Base-by-base conservation (phyloP, 1,284 basidiomycete genomes). In the Cutaneotrichosporon cutaneum region DNA sequence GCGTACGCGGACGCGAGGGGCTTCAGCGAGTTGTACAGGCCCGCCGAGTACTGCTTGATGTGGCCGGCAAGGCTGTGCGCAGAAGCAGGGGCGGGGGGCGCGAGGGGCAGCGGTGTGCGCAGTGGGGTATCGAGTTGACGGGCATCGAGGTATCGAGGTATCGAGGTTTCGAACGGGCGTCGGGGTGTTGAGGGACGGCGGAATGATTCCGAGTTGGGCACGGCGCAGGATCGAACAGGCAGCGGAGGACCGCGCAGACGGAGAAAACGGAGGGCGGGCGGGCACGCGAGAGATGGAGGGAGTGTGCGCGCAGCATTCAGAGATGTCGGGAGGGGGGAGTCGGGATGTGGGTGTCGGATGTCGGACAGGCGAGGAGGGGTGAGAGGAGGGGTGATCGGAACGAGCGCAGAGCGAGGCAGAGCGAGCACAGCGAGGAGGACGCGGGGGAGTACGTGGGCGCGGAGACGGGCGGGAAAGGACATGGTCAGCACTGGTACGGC, bases 1-100 rank as follows among this genome's bases (percentile, higher is more conserved):
- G 88, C 89, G 79, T 96, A 98, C 83, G 89, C 90, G 72, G 86
- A 84, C 14, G 94, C 90, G 64, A 97, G 68, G 60, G 94, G 93
- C 71, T 87, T 87, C 69, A 96, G 71, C 80, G 70, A 64, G 58
- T 75, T 74, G 70, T 75, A 75, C 30, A 79, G 59, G 22, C 70
- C 51, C 83, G 83, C 73, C 85, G 86, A 59, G 86, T 58, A 89
- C 56, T 85, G 83, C 79, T 85, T 86, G 72, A 97, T 82, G 71
- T 85, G 85, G 45, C 89, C 87, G 51, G 91, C 91, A 68, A 94
- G 83, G 22, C 65, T 78, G 70, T 55, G 47, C 6, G 47, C 8
- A 22, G 9, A 26, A 48, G 47, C 22, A 26, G 44, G 9, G n/a
- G n/a, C 16, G 7, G 16, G 42, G 42, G n/a, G n/a, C n/a, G n/a